Conservation (phyloP, 2,329 filamentous ascomycete genomes). For the Paraphaeosphaeria minitans region DNA sequence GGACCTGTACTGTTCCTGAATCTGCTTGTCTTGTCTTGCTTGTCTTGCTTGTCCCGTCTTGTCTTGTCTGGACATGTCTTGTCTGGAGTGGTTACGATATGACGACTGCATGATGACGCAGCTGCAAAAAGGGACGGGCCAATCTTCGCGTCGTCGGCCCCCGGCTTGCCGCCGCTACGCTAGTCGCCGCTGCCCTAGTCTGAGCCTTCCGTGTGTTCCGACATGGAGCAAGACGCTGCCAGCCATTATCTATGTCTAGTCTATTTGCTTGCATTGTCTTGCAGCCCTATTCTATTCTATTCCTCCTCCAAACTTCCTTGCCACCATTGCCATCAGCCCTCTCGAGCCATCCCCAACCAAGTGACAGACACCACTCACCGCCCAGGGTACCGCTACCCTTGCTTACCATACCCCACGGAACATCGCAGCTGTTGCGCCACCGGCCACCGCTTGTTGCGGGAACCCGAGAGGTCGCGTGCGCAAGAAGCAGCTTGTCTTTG, state of each 20-base stretch:
- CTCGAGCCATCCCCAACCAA: neutral
- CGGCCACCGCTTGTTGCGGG: neutral
- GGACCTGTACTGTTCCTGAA: no score
- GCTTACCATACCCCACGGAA: conserved; percentile 11
- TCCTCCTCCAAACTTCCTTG: neutral
- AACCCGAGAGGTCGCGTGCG: neutral
- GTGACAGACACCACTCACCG: conserved; percentile 5
- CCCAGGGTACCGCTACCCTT: conserved; percentile 13
- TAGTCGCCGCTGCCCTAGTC: neutral
- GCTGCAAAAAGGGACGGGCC: neutral
- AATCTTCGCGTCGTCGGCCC: neutral
- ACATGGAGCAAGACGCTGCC: neutral
- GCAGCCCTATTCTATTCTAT: neutral
- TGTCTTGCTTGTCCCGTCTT: no score
- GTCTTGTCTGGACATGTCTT: no score
- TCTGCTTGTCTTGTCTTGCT: no score
- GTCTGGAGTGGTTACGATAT: no score
- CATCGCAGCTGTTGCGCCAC: neutral
- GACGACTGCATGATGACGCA: neutral
- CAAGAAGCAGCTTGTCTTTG: neutral
- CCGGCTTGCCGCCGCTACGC: neutral
- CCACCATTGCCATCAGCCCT: neutral
- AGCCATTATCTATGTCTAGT: neutral
- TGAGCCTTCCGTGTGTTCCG: conserved; percentile 4
- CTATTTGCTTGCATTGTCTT: neutral